These are phyloP conservation scores for Cladosporium sp. DNA, from an alignment of 2,329 filamentous ascomycete genomes.

Conservation along the genomic window DNA sequence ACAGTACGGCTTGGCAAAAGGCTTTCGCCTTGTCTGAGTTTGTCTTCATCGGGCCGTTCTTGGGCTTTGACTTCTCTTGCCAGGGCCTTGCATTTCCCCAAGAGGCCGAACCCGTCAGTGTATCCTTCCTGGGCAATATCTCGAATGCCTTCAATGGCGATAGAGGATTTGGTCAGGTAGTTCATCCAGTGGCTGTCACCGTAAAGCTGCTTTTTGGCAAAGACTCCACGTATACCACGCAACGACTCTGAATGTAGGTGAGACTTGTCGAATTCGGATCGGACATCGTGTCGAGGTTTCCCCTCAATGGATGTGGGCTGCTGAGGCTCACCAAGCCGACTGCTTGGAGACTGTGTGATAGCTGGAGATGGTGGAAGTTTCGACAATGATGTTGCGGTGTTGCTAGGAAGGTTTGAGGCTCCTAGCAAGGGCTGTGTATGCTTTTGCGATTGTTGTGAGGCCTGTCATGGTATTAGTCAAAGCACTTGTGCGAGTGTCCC, in stretches of 20 bases:
- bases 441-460: not conserved
- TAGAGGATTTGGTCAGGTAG: slow-evolving; percentile 3
- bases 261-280: not conserved
- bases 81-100: slow-evolving; percentile 8
- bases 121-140: slow-evolving; percentile 7
- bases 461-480: not conserved
- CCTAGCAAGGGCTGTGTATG: not conserved
- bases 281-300: not conserved
- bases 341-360: slow-evolving; percentile 4
- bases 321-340: not conserved
- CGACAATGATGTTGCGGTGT: not conserved
- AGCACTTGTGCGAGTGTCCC: no score
- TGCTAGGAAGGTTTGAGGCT: not conserved
- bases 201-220: slow-evolving; percentile 1
- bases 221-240: slow-evolving; percentile 5
- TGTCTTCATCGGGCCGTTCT: slow-evolving; percentile 2
- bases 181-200: slow-evolving; percentile 9
- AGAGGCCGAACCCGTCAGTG: slow-evolving; percentile 5
- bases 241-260: slow-evolving; percentile 1
- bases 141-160: slow-evolving; percentile 7
- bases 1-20: slow-evolving; percentile 1
- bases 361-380: slow-evolving; percentile 5
- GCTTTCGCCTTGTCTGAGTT: not conserved
- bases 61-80: slow-evolving; percentile 9
- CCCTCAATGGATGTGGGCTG: not conserved